Base-by-base conservation (phyloP, 768 basidiomycete genomes). In the Phlegmacium glaucopus region DNA sequence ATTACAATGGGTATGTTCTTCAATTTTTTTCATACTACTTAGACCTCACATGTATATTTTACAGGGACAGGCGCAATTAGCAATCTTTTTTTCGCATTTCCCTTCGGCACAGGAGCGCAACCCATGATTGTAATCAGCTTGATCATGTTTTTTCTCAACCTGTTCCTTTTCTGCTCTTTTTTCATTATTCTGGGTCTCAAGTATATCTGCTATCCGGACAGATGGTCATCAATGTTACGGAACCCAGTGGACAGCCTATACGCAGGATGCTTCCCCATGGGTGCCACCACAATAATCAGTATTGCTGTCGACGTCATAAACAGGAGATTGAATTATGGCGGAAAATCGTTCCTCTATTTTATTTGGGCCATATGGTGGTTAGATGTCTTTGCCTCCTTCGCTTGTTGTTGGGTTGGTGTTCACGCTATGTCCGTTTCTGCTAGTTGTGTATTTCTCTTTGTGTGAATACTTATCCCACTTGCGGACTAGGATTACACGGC, bases 341-440 rank as follows among this genome's bases (percentile, higher is more conserved):
- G 82, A 10, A 68, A 55, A 34, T 43, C 56, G 1, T 81, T 85
- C 60, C 59, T 85, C 2, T 80, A 77, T 47, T 57, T 69, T 18
- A 57, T 85, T 30, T 85, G 85, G 80, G 76, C 62, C 2, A 55
- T 84, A 35, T 90, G 87, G 86, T 88, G 85, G 87, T 37, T 81
- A 34, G 82, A 86, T 52, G 65, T 80, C 1, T 64, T 65, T 0
- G 45, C 87, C 10, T 82, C 86, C 0, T 54, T 80, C 11, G 11
- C 78, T 12, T 82, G 82, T 55, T 80, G 76, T 46, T 82, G 84
- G 68, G 76, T 79, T 7, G 67, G 82, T 30, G 60, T 87, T 1
- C 80, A 89, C 53, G 60, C 78, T 43, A 89, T 90, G 87, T 88
- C 49, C 44, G 82, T 70, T 13, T 2, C 48, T 53, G 41, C 32